These are phyloP conservation scores for Platismatia glauca DNA, from an alignment of 495 filamentous ascomycete genomes.

Conservation along the genomic window DNA sequence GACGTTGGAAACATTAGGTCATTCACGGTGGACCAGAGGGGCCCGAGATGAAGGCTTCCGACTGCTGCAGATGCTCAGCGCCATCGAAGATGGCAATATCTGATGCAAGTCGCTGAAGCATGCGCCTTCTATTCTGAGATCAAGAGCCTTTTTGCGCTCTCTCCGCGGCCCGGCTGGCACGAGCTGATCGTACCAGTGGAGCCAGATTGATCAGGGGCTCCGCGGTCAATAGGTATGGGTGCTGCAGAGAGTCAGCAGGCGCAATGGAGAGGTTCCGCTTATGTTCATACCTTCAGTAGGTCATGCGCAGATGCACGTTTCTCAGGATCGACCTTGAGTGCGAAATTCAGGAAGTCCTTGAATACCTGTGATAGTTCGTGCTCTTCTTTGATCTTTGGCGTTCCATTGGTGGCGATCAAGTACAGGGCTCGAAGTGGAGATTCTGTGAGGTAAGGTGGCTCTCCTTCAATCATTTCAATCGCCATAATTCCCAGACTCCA, in stretches of 20 bases:
- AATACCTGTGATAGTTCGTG: constrained; percentile 71
- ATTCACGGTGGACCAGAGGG: constrained; percentile 1
- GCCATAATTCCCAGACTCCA: constrained; percentile 99
- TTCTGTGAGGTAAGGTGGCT: constrained; percentile 94
- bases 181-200: constrained; percentile 79
- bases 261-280: not conserved
- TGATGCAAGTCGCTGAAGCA: not conserved
- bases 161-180: constrained; percentile 74
- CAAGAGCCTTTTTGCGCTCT: constrained; percentile 56
- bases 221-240: constrained; percentile 73
- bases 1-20: constrained; percentile 2
- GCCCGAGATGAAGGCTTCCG: not conserved
- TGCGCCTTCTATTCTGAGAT: constrained; percentile 2
- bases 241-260: constrained; percentile 48
- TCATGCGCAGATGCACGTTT: constrained; percentile 92
- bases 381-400: constrained; percentile 90
- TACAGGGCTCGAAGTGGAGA: constrained; percentile 88
- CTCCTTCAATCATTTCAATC: constrained; percentile 99
- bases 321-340: constrained; percentile 91
- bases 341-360: constrained; percentile 80
- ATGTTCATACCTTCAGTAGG: constrained; percentile 66
- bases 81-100: not conserved
- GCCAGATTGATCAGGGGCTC: constrained; percentile 68
- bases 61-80: not conserved
- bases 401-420: constrained; percentile 94